These are phyloP conservation scores for Coemansia sp. DNA, from an alignment of 192 early-diverging fungal genomes.

Conservation along the genomic window DNA sequence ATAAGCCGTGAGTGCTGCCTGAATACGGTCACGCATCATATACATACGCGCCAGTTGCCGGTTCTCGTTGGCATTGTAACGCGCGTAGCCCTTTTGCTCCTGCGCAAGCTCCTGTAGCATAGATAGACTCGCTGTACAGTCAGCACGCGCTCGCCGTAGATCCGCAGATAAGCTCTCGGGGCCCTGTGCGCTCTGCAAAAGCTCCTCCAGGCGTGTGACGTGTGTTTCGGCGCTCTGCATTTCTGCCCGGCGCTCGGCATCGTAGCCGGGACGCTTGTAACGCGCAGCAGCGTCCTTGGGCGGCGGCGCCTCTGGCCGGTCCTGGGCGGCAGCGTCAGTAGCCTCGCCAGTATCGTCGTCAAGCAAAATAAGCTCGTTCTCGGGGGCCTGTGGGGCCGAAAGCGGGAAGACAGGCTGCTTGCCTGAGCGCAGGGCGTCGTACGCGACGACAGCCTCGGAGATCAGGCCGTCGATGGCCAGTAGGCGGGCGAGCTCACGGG, in stretches of 20 bases:
- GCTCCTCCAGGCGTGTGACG: not conserved
- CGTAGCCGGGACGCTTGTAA: conserved; percentile 10
- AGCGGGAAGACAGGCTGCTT: conserved; percentile 13
- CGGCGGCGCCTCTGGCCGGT: conserved; percentile 2
- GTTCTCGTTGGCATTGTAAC: conserved; percentile 55
- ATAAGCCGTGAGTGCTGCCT: conserved; percentile 22
- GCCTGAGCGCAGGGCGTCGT: conserved; percentile 29
- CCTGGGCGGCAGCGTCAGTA: not conserved
- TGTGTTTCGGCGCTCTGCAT: conserved; percentile 7
- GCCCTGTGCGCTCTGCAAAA: not conserved
- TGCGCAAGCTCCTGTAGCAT: conserved; percentile 43
- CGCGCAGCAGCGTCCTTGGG: conserved; percentile 7
- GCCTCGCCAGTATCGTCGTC: not conserved
- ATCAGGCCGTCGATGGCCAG: conserved; percentile 42
- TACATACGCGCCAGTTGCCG: conserved; percentile 36
- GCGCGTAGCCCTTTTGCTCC: conserved; percentile 53
- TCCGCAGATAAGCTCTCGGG: conserved; percentile 1
- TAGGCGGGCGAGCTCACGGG: conserved; percentile 30
- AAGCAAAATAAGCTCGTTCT: conserved; percentile 1
- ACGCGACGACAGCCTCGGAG: conserved; percentile 26
- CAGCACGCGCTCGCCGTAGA: not conserved
- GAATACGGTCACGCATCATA: conserved; percentile 15
- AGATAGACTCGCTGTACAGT: conserved; percentile 23
- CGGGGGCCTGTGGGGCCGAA: not conserved
- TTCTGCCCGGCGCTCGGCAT: conserved; percentile 8